Conservation (phyloP, 1,139 yeast genomes). For the Pichia sp. region DNA sequence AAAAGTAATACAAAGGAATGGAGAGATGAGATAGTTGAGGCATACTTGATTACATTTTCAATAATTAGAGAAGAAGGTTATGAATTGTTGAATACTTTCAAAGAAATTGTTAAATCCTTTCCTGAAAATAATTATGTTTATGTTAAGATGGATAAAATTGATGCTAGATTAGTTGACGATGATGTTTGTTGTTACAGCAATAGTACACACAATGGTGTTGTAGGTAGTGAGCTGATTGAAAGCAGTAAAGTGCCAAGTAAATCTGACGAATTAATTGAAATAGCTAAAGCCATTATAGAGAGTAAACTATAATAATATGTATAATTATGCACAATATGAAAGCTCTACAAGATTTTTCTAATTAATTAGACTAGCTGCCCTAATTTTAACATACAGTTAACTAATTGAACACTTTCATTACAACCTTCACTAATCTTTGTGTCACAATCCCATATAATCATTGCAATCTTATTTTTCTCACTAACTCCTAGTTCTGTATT, state of each 20-base stretch:
- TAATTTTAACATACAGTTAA: conserved; percentile 60
- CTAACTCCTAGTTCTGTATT: conserved; percentile 35
- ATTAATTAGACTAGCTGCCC: conserved; percentile 34
- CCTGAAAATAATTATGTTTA: neutral
- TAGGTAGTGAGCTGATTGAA: neutral
- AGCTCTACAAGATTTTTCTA: too few species aligned
- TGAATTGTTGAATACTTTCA: conserved; percentile 55
- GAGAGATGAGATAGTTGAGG: conserved; percentile 56
- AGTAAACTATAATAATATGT: neutral
- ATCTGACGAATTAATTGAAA: neutral
- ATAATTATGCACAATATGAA: too few species aligned
- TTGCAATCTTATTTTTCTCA: conserved; percentile 60
- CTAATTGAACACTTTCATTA: conserved; percentile 80
- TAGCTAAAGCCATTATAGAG: neutral
- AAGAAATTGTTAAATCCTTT: conserved; percentile 43
- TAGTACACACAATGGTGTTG: neutral
- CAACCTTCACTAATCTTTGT: conserved; percentile 74
- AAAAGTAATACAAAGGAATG: conserved; percentile 25
- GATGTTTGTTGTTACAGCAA: neutral
- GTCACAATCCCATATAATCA: conserved; percentile 68
- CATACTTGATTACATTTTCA: conserved; percentile 71
- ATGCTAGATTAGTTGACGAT: neutral
- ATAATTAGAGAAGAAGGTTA: conserved; percentile 59
- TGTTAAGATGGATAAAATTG: neutral
- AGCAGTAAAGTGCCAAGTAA: neutral